Percentiles rank a stretch among this genome's conserved stretches.
These are phyloP conservation scores for Peronospora farinosa DNA, from an alignment of 352 stramenopile genomes.

Conservation along the genomic window DNA sequence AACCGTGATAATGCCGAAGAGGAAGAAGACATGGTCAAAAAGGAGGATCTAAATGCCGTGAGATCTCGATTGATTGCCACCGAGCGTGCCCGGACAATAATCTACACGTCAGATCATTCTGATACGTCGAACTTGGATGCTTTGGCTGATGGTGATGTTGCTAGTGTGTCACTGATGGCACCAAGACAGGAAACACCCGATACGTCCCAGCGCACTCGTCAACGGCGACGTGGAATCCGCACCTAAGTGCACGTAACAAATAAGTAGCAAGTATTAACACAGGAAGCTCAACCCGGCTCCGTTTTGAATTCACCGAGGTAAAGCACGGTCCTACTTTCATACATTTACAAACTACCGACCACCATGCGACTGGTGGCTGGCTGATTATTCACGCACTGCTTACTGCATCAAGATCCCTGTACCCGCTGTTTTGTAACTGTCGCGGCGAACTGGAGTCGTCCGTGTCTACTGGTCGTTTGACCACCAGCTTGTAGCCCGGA, in stretches of 20 bases:
- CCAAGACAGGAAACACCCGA: conserved; percentile 15
- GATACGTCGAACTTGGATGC: conserved; percentile 8
- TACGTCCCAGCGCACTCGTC: conserved; percentile 15
- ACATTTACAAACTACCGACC: conserved; percentile 18
- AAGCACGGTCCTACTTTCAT: conserved; percentile 19
- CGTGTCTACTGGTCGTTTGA: conserved; percentile 43
- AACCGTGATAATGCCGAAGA: conserved; percentile 8
- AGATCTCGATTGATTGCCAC: conserved; percentile 1
- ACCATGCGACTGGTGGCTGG: too few species aligned
- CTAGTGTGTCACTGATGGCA: neutral
- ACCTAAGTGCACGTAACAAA: conserved; percentile 8
- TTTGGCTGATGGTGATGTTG: conserved; percentile 1
- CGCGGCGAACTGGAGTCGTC: conserved; percentile 5
- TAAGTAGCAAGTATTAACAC: conserved; percentile 8
- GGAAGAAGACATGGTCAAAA: conserved; percentile 4
- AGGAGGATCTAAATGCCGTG: conserved; percentile 2
- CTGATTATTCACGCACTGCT: conserved; percentile 22
- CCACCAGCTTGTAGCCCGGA: conserved; percentile 72
- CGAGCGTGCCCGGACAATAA: conserved; percentile 5
- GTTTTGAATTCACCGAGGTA: conserved; percentile 11
- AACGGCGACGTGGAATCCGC: conserved; percentile 9
- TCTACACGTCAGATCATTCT: conserved; percentile 6
- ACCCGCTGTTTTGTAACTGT: conserved; percentile 21
- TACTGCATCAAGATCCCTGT: conserved; percentile 25
- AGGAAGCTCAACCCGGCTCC: conserved; percentile 1